phyloP scores from a whole-genome alignment of 805 yeast species.

The Monosporozyma servazzii region DNA sequence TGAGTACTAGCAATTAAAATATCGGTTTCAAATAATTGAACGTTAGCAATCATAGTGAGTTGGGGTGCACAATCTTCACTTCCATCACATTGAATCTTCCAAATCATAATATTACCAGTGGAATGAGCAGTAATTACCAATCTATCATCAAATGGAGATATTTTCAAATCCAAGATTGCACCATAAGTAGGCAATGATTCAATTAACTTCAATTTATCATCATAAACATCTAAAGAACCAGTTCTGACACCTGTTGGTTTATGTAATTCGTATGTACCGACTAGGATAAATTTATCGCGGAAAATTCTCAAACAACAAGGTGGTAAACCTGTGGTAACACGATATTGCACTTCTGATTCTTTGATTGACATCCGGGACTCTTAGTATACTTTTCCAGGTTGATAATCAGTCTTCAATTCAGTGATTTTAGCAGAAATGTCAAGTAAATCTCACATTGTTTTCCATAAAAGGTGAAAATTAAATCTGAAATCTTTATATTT shows the following conservation, averaged over 20 bases:
- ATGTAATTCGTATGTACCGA: slow-evolving; percentile 79
- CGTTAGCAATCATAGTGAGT: slow-evolving; percentile 24
- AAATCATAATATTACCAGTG: slow-evolving; percentile 61
- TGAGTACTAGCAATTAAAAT: slow-evolving; percentile 56
- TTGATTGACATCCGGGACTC: not conserved
- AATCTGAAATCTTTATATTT: not conserved
- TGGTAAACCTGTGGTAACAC: slow-evolving; percentile 45
- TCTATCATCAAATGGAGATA: slow-evolving; percentile 45
- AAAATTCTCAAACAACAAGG: slow-evolving; percentile 73
- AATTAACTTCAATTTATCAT: slow-evolving; percentile 18
- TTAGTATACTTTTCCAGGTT: not conserved
- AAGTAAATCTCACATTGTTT: not conserved
- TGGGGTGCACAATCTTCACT: not conserved
- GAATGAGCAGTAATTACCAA: slow-evolving; percentile 63
- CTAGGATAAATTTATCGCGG: slow-evolving; percentile 38
- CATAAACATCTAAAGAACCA: slow-evolving; percentile 49
- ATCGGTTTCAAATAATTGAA: slow-evolving; percentile 40
- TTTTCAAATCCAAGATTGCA: slow-evolving; percentile 72
- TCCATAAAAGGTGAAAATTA: not conserved
- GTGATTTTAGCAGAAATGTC: not conserved
- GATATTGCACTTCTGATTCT: not conserved
- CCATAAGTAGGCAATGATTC: slow-evolving; percentile 34
- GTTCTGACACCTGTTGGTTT: slow-evolving; percentile 47
- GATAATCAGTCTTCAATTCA: not conserved
- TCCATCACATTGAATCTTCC: slow-evolving; percentile 36